A percentile compares a stretch with the other conserved stretches of the same genome.
Evolutionary conservation across 129 eudicot genomes (phyloP).

Genomic region (Tagetes patula): DNA sequence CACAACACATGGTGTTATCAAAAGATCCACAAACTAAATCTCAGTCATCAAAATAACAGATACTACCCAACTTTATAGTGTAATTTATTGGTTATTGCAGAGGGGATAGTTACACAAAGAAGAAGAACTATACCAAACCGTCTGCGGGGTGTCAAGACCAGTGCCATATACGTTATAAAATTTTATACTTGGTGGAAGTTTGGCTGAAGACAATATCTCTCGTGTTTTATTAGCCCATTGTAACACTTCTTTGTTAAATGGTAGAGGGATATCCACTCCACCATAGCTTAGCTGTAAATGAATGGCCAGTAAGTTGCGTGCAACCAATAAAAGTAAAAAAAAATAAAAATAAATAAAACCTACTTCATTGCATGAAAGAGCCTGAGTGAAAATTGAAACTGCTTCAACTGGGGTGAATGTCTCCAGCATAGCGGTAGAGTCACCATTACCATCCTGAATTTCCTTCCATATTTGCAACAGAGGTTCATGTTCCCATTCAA

Average conservation of each 20-base stretch:
- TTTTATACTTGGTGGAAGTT: constrained; percentile 74
- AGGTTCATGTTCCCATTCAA: constrained; percentile 75
- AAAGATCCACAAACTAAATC: not conserved
- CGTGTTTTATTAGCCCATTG: constrained; percentile 90
- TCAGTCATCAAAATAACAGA: constrained; percentile 9
- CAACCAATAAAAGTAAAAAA: not conserved
- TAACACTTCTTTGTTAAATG: constrained; percentile 69
- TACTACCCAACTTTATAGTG: not conserved
- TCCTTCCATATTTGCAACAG: constrained; percentile 77
- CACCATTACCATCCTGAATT: constrained; percentile 47
- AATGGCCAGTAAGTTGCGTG: not conserved
- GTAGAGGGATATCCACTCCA: constrained; percentile 71
- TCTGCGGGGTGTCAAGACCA: constrained; percentile 79
- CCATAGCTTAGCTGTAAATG: constrained; percentile 49
- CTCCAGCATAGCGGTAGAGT: constrained; percentile 58
- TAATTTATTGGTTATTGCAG: not conserved
- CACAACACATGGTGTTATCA: constrained; percentile 27
- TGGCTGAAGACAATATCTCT: constrained; percentile 62
- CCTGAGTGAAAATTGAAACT: constrained; percentile 56
- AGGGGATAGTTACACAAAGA: not conserved
- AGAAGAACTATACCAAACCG: constrained; percentile 58
- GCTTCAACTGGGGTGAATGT: constrained; percentile 62
- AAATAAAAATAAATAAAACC: not conserved
- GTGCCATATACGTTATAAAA: constrained; percentile 96
- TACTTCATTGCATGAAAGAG: constrained; percentile 84